Conservation (phyloP, 129 eudicot species). For the Logfia minima region DNA sequence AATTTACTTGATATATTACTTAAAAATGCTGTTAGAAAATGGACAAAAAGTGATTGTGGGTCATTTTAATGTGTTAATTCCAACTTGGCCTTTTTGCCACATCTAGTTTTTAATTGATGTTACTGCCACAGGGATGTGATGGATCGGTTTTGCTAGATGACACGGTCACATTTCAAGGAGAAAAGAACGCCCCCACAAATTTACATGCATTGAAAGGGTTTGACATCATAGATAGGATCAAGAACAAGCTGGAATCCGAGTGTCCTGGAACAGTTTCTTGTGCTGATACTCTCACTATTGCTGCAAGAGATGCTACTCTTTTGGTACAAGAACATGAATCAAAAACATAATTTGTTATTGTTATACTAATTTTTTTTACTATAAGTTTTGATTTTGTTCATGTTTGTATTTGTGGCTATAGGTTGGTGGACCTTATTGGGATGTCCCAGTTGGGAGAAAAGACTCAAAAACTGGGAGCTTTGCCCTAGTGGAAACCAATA, state of each 20-base stretch:
- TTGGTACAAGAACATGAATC: constrained; percentile 43
- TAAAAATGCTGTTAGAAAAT: too few relatives aligned
- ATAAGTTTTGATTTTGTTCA: not conserved
- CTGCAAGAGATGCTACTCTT: constrained; percentile 81
- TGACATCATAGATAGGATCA: constrained; percentile 68
- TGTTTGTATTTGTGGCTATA: constrained; percentile 15
- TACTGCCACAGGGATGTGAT: constrained; percentile 71
- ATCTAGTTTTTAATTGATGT: not conserved
- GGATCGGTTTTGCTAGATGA: constrained; percentile 86
- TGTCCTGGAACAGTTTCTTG: constrained; percentile 87
- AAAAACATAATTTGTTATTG: not conserved
- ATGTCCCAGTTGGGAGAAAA: constrained; percentile 76
- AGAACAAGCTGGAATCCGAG: constrained; percentile 77
- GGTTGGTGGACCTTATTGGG: constrained; percentile 99
- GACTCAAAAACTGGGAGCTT: constrained; percentile 67
- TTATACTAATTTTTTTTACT: not conserved
- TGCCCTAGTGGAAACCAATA: constrained; percentile 48
- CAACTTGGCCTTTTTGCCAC: not conserved
- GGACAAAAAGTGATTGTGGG: not conserved
- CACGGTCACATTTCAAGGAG: constrained; percentile 68
- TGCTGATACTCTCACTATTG: constrained; percentile 81
- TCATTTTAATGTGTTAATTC: not conserved
- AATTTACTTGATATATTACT: too few relatives aligned
- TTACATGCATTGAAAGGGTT: constrained; percentile 67
- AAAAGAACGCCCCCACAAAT: constrained; percentile 68